Evolutionary conservation across 306 rosid species (phyloP).

Genomic region (Cicer judaicum): DNA sequence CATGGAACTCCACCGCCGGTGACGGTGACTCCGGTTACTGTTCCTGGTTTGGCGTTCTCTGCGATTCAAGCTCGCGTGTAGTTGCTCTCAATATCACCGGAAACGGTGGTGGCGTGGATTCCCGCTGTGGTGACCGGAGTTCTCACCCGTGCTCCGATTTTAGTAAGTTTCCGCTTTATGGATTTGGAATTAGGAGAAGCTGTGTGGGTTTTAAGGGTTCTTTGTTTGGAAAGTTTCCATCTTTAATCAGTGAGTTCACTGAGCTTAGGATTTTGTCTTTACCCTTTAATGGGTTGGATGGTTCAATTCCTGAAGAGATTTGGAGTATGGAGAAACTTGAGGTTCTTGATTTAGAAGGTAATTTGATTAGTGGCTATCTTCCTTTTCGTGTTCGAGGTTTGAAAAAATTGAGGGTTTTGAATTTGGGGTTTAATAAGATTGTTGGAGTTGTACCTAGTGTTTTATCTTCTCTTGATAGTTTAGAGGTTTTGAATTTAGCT

Average conservation of each 20-base stretch:
- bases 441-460: slow-evolving; percentile 72
- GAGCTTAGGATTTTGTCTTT: slow-evolving; percentile 77
- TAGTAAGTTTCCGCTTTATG: slow-evolving; percentile 68
- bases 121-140: slow-evolving; percentile 8
- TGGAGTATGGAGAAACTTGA: slow-evolving; percentile 75
- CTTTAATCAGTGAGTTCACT: slow-evolving; percentile 58
- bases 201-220: slow-evolving; percentile 56
- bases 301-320: slow-evolving; percentile 62
- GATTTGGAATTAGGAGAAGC: slow-evolving; percentile 67
- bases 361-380: slow-evolving; percentile 61
- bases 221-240: slow-evolving; percentile 62
- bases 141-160: slow-evolving; percentile 54
- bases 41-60: slow-evolving; percentile 68
- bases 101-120: slow-evolving; percentile 45
- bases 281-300: slow-evolving; percentile 70
- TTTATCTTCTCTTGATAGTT: slow-evolving; percentile 40
- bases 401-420: slow-evolving; percentile 63
- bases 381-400: slow-evolving; percentile 45
- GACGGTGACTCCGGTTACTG: slow-evolving; percentile 47
- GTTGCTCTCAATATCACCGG: slow-evolving; percentile 79
- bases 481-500: slow-evolving; percentile 80
- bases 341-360: slow-evolving; percentile 88
- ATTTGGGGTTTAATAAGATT: slow-evolving; percentile 75
- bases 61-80: slow-evolving; percentile 67
- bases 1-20: slow-evolving; percentile 49